Percentiles rank a stretch among this genome's conserved stretches.
These are phyloP conservation scores for Pholiota molesta DNA, from an alignment of 768 basidiomycete species.

Conservation along the genomic window DNA sequence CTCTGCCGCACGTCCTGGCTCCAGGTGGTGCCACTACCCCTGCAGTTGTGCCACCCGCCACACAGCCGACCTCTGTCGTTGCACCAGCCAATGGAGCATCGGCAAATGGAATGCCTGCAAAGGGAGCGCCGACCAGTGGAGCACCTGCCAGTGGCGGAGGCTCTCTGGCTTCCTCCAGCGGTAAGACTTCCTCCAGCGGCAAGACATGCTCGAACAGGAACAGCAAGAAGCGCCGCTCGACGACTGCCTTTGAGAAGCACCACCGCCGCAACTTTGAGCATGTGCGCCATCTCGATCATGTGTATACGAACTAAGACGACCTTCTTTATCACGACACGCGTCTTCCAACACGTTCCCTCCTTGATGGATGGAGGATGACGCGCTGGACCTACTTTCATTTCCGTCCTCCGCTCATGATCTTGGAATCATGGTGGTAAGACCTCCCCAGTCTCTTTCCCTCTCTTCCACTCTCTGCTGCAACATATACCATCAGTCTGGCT, in stretches of 20 bases:
- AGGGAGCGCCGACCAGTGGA: neutral
- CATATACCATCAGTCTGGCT: neutral
- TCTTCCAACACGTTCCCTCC: neutral
- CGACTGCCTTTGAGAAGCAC: slow-evolving; percentile 16
- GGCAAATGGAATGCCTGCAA: neutral
- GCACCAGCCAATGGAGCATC: slow-evolving; percentile 5
- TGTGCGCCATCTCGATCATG: slow-evolving; percentile 12
- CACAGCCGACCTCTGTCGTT: neutral
- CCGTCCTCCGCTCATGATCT: neutral
- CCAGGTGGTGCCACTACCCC: slow-evolving; percentile 9
- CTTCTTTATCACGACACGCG: slow-evolving; percentile 2
- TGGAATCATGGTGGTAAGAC: neutral
- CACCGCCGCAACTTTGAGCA: slow-evolving; percentile 11
- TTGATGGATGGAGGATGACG: neutral
- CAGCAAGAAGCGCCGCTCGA: slow-evolving; percentile 14
- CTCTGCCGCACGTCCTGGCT: slow-evolving; percentile 2
- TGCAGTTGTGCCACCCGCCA: slow-evolving; percentile 2
- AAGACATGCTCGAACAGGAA: slow-evolving; percentile 4
- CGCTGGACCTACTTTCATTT: too few relatives aligned
- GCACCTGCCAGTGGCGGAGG: slow-evolving; percentile 5
- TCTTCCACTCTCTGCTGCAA: neutral
- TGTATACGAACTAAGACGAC: slow-evolving; percentile 15
- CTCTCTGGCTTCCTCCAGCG: neutral
- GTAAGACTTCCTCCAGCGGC: slow-evolving; percentile 1
- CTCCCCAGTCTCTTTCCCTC: neutral